Conservation (phyloP, 179 eudicot genomes). For the Silene vulgaris region DNA sequence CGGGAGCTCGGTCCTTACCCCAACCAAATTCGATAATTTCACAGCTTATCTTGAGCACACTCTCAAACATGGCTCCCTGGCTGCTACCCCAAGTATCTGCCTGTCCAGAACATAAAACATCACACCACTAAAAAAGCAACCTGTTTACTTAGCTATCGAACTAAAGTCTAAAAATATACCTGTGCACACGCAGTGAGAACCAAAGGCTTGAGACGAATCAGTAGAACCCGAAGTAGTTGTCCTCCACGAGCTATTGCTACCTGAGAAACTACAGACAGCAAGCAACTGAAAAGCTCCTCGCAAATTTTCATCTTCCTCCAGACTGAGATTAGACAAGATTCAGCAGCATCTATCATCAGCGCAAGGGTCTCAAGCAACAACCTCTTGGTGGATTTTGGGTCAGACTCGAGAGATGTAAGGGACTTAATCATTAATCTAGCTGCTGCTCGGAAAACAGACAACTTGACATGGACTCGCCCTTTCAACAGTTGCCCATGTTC, state of each 20-base stretch:
- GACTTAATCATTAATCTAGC: conserved; percentile 54
- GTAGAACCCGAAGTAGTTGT: conserved; percentile 74
- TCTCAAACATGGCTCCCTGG: conserved; percentile 86
- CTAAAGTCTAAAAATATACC: conserved; percentile 36
- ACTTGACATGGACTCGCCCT: conserved; percentile 64
- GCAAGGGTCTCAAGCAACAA: conserved; percentile 65
- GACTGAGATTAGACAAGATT: conserved; percentile 71
- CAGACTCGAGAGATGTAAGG: conserved; percentile 56
- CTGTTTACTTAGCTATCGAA: neutral
- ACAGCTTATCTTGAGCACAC: conserved; percentile 70
- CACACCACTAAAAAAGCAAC: conserved; percentile 21
- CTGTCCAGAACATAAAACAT: conserved; percentile 48
- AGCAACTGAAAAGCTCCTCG: conserved; percentile 80
- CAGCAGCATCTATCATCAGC: conserved; percentile 76
- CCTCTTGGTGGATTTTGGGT: conserved; percentile 70
- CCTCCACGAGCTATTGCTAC: conserved; percentile 79
- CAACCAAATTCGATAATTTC: conserved; percentile 83
- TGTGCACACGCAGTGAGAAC: conserved; percentile 77
- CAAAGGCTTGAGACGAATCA: conserved; percentile 84
- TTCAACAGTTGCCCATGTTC: conserved; percentile 75
- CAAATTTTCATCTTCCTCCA: conserved; percentile 86
- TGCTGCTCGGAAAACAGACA: conserved; percentile 69
- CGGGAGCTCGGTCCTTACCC: conserved; percentile 80
- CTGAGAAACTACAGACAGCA: conserved; percentile 74
- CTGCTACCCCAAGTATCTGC: conserved; percentile 75